These are phyloP conservation scores for Acanthamoeba lenticulata DNA, from an alignment of 208 protist species.

Conservation along the genomic window DNA sequence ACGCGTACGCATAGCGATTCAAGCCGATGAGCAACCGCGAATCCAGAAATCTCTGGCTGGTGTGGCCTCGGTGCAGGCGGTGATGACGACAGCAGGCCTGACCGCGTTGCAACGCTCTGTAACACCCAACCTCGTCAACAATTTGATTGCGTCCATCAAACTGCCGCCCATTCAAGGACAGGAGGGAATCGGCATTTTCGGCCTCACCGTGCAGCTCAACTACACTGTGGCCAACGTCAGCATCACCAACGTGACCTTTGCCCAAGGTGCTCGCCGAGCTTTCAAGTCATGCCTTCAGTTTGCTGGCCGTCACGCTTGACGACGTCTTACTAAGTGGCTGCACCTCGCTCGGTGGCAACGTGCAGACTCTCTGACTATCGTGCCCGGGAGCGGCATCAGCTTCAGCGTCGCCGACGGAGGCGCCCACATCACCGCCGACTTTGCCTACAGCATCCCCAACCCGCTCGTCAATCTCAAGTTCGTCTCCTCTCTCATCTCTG, in stretches of 20 bases:
- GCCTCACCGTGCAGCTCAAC: neutral
- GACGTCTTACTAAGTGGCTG: neutral
- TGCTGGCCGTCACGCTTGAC: no score
- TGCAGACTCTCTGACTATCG: neutral
- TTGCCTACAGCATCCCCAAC: slow-evolving; percentile 2
- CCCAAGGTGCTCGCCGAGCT: neutral
- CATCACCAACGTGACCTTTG: neutral
- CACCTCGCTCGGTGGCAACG: neutral
- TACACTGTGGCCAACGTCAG: neutral
- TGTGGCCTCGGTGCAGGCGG: neutral
- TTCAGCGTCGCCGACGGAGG: neutral
- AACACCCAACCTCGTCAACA: neutral
- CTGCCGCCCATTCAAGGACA: neutral
- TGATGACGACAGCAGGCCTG: neutral
- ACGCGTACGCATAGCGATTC: neutral
- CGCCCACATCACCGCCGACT: neutral
- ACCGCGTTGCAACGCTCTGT: neutral
- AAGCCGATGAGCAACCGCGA: neutral
- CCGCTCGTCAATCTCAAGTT: neutral
- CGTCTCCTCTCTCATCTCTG: no score
- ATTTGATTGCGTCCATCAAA: neutral
- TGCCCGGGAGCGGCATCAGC: neutral
- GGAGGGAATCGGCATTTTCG: neutral
- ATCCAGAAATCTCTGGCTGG: neutral
- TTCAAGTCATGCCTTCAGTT: no score